Base-by-base conservation (phyloP, 768 basidiomycete species). In the Tricholoma furcatifolium region DNA sequence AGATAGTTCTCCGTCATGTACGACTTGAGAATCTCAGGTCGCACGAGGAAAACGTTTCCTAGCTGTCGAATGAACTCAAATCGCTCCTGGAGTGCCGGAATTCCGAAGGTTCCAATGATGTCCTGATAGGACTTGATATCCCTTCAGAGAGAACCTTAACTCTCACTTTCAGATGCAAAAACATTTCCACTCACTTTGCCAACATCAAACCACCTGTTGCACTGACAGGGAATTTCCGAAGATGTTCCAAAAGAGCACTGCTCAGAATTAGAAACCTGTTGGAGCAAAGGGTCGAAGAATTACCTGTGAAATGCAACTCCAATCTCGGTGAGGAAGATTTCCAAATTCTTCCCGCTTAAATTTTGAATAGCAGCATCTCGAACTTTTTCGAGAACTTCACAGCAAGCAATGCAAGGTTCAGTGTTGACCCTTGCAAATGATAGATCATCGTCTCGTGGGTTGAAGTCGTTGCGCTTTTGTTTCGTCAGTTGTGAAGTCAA, bases 41-140 rank as follows among this genome's bases (percentile, higher is more conserved):
- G 91, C 44, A 99, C 91, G 57, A 98, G 88, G 79, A 98, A 99
- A 58, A 95, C 81, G 64, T 98, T 96, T 59, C 96, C 97, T 4
- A 99, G 84, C 68, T 98, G 95, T 36, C 95, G 88, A 57, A 98
- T 87, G 74, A 98, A 98, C 66, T 98, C 97, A 73, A 96, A 99
- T 20, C 96, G 93, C 67, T 98, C 95, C 58, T 87, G 83, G 7
- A 99, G 77, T 6, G 89, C 78, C 10, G 91, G 83, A 39, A 97
- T 85, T 27, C 79, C 78, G 72, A 96, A 98, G n/a, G 80, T 83
- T 56, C 78, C 74, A 59, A 97, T 83, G 2, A 82, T 82, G 61
- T 98, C 97, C 74, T 98, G 97, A 64, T 99, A 99, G 18, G 89
- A 85, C 59, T 95, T 97, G 60, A 99, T 82, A 65, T 99, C 97